Evolutionary conservation across 805 yeast species (phyloP), one percentile per base, ranked within the genome.

Genomic region (Cyberlindnera xishuangbannaensis): DNA sequence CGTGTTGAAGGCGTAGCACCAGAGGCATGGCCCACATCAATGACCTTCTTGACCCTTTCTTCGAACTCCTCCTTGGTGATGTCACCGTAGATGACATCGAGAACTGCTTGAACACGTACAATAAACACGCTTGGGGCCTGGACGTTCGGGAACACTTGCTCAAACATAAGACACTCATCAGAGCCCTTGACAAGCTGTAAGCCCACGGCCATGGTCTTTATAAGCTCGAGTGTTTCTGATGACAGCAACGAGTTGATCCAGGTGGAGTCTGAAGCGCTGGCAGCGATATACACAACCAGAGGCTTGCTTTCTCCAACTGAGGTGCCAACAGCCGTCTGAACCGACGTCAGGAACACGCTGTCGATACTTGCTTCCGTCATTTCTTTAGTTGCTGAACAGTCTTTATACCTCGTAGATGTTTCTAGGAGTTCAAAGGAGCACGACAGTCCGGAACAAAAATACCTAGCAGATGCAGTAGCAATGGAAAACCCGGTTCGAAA

Each of bases 71-170:
- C 53, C 14, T 35, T 39, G 8, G 51, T 27, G 3, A 58, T 43
- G 3, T 56, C 62, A 6, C 57, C 65, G 7, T 57, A 55, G 9
- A 76, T 55, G 3, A 63, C 45, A 28, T 67, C 75, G 21, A 71
- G 40, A 5, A 76, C 60, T 25, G 58, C 51, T 6, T 80, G 76
- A 9, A 61, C 56, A 21, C 53, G 57, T n/a, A 83, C 62, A 11
- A 79, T 57, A 47, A 73, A 68, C 16, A 80, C 58, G 41, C 83
- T 67, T 2, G 88, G 88, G 4, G 67, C 62, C 1, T 46, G 48
- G 7, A 67, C 59, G 13, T 63, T 56, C 3, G 76, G 76, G 41
- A 76, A 78, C n/a, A 79, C 58, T 40, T 75, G 77, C 22, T 65
- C 59, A 46, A 81, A 77, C 43, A 61, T 59, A 1, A 40, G 47